Base-by-base conservation (phyloP, 176 grass and related monocot genomes). In the Aegilops speltoides region DNA sequence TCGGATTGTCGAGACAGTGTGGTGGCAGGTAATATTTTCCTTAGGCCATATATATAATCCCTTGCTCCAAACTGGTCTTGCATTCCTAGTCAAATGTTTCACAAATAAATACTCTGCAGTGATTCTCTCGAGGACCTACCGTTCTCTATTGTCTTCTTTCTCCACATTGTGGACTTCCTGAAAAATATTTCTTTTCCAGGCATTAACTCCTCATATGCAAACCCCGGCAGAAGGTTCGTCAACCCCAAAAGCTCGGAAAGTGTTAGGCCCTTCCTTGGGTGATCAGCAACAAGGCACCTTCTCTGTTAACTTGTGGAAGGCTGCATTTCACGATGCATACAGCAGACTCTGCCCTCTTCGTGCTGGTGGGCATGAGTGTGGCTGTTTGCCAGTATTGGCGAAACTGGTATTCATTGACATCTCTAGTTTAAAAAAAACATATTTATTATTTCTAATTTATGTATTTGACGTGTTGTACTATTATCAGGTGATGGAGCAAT, bases 401-500 rank as follows among this genome's bases (percentile, higher is more conserved):
- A 97, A 91, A 95, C 68, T 93, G 92, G 97, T 99, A 97, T n/a
- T 76, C 9, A 80, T 82, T 59, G 81, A 84, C 40, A 74, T 32
- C 32, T 64, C 76, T 77, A 72, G 38, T 77, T 80, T 37, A 79
- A 88, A 57, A n/a, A 67, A 79, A 23, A 0, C 34, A 62, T 82
- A 11, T 83, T 41, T 81, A 10, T 28, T 38, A 69, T 76, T 82
- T 74, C 46, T 84, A 84, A 66, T 73, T 88, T 79, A 1, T 34
- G 13, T 85, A 73, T 69, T 36, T 77, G 37, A 81, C 41, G 26
- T 46, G 29, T 79, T 77, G 50, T 81, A 13, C 31, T 45, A 54
- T 86, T 84, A 86, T 89, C 85, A 99, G 97, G 94, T 99, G 74
- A 99, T 95, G 94, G 94, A 95, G 79, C 97, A 99, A 78, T 99